Evolutionary conservation across 257 asterid genomes (phyloP).

Genomic region (Petunia axillaris): DNA sequence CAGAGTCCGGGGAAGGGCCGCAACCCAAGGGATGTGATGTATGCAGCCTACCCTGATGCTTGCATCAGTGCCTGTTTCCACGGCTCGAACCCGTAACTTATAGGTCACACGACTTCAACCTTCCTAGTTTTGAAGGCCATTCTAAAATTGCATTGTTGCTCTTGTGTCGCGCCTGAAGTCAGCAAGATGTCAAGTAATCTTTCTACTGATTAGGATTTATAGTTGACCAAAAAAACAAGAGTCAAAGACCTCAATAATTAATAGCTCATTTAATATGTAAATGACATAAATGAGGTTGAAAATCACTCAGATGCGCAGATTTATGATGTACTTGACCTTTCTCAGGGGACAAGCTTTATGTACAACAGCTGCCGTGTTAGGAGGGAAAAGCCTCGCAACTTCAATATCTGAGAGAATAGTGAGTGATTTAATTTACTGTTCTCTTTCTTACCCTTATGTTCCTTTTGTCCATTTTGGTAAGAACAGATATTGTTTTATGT

Average conservation of each 20-base stretch:
- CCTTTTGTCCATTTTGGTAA: slow-evolving; percentile 2
- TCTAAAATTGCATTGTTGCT: neutral
- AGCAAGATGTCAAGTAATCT: neutral
- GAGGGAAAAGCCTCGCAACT: slow-evolving; percentile 90
- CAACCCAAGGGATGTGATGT: too few species aligned
- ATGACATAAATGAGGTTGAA: neutral
- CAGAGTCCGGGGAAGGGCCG: too few species aligned
- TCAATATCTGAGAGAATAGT: slow-evolving; percentile 90
- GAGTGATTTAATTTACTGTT: slow-evolving; percentile 33
- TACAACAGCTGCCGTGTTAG: slow-evolving; percentile 92
- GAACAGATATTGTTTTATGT: slow-evolving; percentile 30
- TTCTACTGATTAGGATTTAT: neutral
- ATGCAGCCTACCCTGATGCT: too few species aligned
- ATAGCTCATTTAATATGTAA: neutral
- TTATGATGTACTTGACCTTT: slow-evolving; percentile 36
- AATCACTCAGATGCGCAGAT: neutral
- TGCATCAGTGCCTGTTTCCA: too few species aligned
- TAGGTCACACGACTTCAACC: too few species aligned
- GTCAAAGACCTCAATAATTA: neutral
- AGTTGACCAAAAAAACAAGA: neutral
- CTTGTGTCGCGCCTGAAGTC: neutral
- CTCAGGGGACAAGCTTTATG: slow-evolving; percentile 95
- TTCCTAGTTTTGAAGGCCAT: neutral
- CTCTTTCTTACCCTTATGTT: slow-evolving; percentile 4
- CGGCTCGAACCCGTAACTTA: too few species aligned